phyloP scores from a whole-genome alignment of 2,329 filamentous ascomycete genomes.

The Fusarium armeniacum region DNA sequence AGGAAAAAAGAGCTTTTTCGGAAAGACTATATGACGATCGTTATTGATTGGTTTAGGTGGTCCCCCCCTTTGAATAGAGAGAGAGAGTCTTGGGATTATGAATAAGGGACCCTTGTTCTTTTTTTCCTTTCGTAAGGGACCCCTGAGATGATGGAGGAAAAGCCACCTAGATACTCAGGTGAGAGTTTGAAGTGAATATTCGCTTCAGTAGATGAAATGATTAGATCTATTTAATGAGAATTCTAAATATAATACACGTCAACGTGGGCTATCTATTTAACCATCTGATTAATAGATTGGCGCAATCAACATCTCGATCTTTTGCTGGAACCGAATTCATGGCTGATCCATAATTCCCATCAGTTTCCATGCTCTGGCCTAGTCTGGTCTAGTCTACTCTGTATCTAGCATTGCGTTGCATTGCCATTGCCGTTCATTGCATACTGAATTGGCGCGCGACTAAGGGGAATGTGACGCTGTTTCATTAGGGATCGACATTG shows the following conservation, averaged over 20 bases:
- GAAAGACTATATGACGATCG: conserved; percentile 25
- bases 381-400: neutral
- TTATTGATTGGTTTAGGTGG: conserved; percentile 17
- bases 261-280: conserved; percentile 1
- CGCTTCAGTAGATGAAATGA: neutral
- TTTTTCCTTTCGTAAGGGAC: neutral
- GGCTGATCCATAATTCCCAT: conserved; percentile 25
- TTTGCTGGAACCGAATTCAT: conserved; percentile 14
- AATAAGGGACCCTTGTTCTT: conserved; percentile 19
- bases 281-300: neutral
- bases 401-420: no score
- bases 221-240: neutral
- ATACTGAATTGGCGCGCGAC: conserved; percentile 15
- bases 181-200: neutral
- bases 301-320: conserved; percentile 2
- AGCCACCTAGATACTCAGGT: conserved; percentile 15
- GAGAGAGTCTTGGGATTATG: neutral
- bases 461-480: conserved; percentile 27
- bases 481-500: conserved; percentile 41
- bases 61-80: neutral
- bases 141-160: conserved; percentile 15
- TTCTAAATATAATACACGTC: conserved; percentile 7
- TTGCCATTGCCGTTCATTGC: neutral
- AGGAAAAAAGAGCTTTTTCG: neutral
- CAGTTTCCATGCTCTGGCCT: neutral